Evolutionary conservation across 2,329 filamentous ascomycete genomes (phyloP).

Genomic region (Penicillium sp.): DNA sequence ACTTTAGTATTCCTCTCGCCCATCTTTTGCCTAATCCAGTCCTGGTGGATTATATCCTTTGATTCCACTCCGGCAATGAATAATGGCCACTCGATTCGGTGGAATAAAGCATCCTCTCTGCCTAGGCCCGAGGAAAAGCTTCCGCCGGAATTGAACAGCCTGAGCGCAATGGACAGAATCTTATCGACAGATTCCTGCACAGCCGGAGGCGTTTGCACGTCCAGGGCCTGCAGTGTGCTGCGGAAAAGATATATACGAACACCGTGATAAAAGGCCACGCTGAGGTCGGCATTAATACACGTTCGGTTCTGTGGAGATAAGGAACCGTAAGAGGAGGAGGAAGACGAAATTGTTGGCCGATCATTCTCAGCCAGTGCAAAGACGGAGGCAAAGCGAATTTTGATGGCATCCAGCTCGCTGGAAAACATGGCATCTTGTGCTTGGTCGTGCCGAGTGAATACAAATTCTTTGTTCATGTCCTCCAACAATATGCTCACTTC

Average conservation of each 20-base stretch:
- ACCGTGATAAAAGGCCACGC: neutral
- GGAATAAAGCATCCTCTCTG: neutral
- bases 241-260: neutral
- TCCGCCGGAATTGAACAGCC: neutral
- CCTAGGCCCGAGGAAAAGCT: neutral
- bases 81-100: neutral
- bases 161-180: neutral
- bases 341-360: neutral
- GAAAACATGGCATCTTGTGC: neutral
- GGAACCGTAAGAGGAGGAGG: neutral
- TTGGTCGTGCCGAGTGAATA: neutral
- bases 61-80: neutral
- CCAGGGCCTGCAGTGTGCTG: neutral
- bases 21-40: neutral
- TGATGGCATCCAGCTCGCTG: neutral
- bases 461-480: neutral
- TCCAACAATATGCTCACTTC: neutral
- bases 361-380: neutral
- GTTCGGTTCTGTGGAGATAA: neutral
- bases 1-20: neutral
- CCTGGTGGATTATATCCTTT: neutral
- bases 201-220: neutral
- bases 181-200: neutral
- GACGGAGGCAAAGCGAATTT: neutral
- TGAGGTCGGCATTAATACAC: neutral